These are phyloP conservation scores for Termitomyces sp. DNA, from an alignment of 768 basidiomycete genomes.

Conservation along the genomic window DNA sequence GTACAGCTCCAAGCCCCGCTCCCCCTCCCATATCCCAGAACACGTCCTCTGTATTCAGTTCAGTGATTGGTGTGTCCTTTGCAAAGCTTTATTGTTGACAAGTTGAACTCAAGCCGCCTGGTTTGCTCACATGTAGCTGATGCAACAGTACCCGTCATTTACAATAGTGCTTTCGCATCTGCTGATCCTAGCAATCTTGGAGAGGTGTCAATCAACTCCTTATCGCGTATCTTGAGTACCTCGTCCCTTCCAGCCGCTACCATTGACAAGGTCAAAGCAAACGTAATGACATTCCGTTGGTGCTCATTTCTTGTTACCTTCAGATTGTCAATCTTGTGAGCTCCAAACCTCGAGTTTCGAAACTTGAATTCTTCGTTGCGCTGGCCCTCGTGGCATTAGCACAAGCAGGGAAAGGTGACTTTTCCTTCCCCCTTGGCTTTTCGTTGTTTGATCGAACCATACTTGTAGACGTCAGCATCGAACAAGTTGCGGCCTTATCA, in stretches of 20 bases:
- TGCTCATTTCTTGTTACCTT: not conserved
- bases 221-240: constrained; percentile 77
- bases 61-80: constrained; percentile 58
- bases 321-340: constrained; percentile 92
- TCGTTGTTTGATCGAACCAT: not conserved
- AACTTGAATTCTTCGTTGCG: constrained; percentile 89
- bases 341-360: constrained; percentile 75
- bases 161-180: constrained; percentile 67
- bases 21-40: constrained; percentile 55
- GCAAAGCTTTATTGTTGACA: not conserved
- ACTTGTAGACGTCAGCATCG: constrained; percentile 68
- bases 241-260: constrained; percentile 78
- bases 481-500: constrained; percentile 73
- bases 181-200: constrained; percentile 71
- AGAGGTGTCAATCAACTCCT: constrained; percentile 77
- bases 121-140: constrained; percentile 47
- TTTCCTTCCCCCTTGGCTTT: not conserved
- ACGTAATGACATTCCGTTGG: not conserved
- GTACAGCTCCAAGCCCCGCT: constrained; percentile 66
- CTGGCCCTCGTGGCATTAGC: constrained; percentile 84
- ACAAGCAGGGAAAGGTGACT: constrained; percentile 73
- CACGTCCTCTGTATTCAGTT: constrained; percentile 53
- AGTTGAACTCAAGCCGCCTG: constrained; percentile 2
- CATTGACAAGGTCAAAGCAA: constrained; percentile 65
- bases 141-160: constrained; percentile 76